These are phyloP conservation scores for Senna siamea DNA, from an alignment of 306 rosid genomes.

Conservation along the genomic window DNA sequence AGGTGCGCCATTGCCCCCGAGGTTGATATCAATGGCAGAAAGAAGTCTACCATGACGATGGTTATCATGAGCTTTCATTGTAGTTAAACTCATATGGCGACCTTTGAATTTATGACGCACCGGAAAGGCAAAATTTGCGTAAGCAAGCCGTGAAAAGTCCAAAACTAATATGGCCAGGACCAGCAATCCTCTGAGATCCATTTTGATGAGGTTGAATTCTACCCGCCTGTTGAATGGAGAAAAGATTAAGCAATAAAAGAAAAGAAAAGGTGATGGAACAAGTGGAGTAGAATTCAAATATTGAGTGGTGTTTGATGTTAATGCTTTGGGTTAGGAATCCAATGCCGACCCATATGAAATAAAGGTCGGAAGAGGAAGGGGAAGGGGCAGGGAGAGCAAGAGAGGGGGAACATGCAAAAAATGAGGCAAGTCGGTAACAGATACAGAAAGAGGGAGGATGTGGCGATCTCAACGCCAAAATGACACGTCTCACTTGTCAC, in stretches of 20 bases:
- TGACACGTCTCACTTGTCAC: constrained; percentile 10
- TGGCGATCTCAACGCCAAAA: constrained; percentile 53
- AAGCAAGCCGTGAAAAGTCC: constrained; percentile 33
- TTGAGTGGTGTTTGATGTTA: not conserved
- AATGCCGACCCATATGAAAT: constrained; percentile 41
- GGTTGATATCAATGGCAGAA: constrained; percentile 59
- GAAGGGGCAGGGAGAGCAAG: constrained; percentile 32
- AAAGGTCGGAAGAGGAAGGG: constrained; percentile 36
- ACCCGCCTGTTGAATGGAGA: constrained; percentile 26
- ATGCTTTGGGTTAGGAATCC: not conserved
- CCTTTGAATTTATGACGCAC: constrained; percentile 75
- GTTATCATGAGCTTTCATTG: constrained; percentile 70
- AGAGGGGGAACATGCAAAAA: not conserved
- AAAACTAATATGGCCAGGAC: constrained; percentile 33
- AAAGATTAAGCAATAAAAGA: not conserved
- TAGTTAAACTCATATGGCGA: constrained; percentile 41
- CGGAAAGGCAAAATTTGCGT: constrained; percentile 60
- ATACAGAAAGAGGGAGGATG: constrained; percentile 20
- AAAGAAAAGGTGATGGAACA: not conserved
- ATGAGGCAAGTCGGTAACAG: not conserved
- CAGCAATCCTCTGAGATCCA: constrained; percentile 57
- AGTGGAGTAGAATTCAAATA: not conserved
- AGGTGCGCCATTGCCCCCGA: constrained; percentile 86
- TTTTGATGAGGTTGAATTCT: not conserved
- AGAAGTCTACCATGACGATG: constrained; percentile 76